Evolutionary conservation across 2,329 filamentous ascomycete genomes (phyloP).

Genomic region (Calonectria hongkongensis): DNA sequence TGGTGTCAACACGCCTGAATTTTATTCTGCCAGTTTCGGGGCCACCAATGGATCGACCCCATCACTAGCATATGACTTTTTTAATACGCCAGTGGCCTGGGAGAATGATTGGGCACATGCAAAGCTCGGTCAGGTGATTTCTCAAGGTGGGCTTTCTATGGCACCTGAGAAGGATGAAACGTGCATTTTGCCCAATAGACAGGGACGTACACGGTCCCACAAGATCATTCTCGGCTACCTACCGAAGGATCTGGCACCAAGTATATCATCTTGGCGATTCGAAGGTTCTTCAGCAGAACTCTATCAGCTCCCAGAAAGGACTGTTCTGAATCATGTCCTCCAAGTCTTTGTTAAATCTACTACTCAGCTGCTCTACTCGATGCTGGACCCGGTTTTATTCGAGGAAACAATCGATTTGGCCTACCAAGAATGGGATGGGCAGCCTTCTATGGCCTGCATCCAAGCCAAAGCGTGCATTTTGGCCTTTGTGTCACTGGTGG

Average conservation of each 20-base stretch:
- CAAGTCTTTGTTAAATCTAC: not conserved
- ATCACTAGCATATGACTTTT: no score
- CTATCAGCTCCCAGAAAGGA: not conserved
- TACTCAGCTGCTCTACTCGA: not conserved
- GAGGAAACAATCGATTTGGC: not conserved
- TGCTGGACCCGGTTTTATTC: conserved; percentile 7
- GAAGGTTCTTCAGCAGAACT: conserved; percentile 8
- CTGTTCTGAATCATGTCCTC: not conserved
- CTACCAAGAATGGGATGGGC: not conserved
- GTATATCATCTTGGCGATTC: conserved; percentile 1
- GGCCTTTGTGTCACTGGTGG: not conserved
- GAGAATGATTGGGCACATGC: not conserved
- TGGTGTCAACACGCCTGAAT: no score
- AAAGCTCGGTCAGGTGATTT: not conserved
- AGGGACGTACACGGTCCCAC: not conserved
- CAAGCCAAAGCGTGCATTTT: not conserved
- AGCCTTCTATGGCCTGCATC: not conserved
- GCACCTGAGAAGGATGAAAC: not conserved
- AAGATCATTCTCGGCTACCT: conserved; percentile 4
- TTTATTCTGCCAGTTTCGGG: not conserved
- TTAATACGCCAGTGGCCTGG: not conserved
- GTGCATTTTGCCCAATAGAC: not conserved
- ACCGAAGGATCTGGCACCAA: not conserved
- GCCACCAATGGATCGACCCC: not conserved
- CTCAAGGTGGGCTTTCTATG: not conserved